Base-by-base conservation (phyloP, 2,329 filamentous ascomycete species). In the Aspergillus aculeatus region DNA sequence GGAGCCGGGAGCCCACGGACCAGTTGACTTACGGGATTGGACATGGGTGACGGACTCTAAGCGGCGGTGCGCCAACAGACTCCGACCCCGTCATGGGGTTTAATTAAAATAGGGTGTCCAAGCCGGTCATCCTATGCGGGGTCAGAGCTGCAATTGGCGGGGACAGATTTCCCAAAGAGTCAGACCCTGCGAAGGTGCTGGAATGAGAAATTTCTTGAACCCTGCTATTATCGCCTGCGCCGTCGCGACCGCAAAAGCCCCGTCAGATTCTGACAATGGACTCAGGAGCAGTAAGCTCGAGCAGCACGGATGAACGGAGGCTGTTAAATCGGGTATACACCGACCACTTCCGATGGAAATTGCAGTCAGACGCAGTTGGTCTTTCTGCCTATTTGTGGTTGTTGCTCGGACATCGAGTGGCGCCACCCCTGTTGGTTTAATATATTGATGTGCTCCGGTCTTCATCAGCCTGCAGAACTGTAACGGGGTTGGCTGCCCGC, bases 271-370 rank as follows among this genome's bases (percentile, higher is more conserved):
- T 29, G 26, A 26, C 24, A 21, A 29, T 21, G 41, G 26, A 47
- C 41, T 16, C 53, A 48, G 53, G 53, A 55, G 44, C 53, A 55
- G 53, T 55, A 55, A 55, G 53, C 53, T 55, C 19, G 5, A 44
- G 47, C 21, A 21, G 31, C 26, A 47, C 53, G 53, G 53, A 55
- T 55, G 53, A 48, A 55, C 31, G 53, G 53, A 48, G 47, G 23
- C 38, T 55, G 16, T 29, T 35, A 10, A 29, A 35, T 19, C 12
- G 35, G 47, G 41, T 41, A 35, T 52, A 11, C 41, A 47, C 53
- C 41, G 44, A 55, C n/a, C 19, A 48, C 41, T 35, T 55, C 53
- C 44, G 53, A 47, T 29, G 26, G 24, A 26, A 26, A 26, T 47
- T 32, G 44, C 47, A 44, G 16, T 50, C 10, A n/a, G 23, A 48